A percentile compares a stretch with the other conserved stretches of the same genome.
These are phyloP conservation scores for Suillus luteus DNA, from an alignment of 768 basidiomycete species.

Conservation along the genomic window DNA sequence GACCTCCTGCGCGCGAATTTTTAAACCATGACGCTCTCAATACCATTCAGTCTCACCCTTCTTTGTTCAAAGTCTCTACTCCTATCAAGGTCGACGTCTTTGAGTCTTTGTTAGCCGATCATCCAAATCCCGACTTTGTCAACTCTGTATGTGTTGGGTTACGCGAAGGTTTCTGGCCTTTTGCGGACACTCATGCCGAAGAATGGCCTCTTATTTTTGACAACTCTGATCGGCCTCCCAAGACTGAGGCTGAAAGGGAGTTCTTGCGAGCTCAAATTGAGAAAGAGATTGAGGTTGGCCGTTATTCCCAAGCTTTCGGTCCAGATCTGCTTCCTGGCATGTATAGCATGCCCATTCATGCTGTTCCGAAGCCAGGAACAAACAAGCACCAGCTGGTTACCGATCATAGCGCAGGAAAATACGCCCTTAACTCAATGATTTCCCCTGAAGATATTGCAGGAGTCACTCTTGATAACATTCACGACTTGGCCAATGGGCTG, in stretches of 20 bases:
- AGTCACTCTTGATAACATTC: too few species aligned
- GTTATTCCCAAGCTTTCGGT: constrained; percentile 27
- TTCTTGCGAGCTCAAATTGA: constrained; percentile 31
- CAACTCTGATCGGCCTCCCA: not conserved
- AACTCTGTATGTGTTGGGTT: constrained; percentile 25
- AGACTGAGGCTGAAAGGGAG: constrained; percentile 4
- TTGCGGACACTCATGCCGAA: constrained; percentile 8
- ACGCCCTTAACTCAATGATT: too few species aligned
- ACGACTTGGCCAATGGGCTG: too few species aligned
- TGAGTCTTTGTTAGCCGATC: too few species aligned
- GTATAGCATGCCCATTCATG: not conserved
- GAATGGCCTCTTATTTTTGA: not conserved
- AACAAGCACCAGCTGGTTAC: not conserved
- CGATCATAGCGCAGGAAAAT: not conserved
- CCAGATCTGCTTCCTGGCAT: constrained; percentile 28
- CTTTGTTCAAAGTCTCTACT: constrained; percentile 24
- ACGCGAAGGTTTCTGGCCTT: constrained; percentile 37
- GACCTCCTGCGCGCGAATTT: not conserved
- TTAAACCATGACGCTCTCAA: not conserved
- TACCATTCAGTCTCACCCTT: not conserved
- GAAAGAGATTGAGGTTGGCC: not conserved
- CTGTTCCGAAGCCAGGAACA: not conserved
- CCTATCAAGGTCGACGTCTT: constrained; percentile 31
- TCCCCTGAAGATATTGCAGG: too few species aligned
- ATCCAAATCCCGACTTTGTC: too few species aligned